Conservation (phyloP, 768 basidiomycete genomes). For the Auriscalpium vulgare region DNA sequence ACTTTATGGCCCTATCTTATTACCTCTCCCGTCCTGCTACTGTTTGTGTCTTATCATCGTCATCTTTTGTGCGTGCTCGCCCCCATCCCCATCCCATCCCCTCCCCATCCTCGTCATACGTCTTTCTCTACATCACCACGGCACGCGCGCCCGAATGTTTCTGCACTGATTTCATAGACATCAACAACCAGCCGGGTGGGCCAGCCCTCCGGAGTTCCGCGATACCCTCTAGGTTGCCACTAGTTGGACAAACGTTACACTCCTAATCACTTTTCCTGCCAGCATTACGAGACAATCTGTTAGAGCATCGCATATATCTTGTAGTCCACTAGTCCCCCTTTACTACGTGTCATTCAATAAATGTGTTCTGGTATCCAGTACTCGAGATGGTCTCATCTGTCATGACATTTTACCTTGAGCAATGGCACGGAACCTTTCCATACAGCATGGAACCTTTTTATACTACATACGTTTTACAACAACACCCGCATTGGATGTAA, state of each 20-base stretch:
- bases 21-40: constrained; percentile 9
- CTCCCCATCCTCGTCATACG: constrained; percentile 20
- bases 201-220: constrained; percentile 35
- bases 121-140: constrained; percentile 14
- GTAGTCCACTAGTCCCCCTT: constrained; percentile 13
- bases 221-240: constrained; percentile 37
- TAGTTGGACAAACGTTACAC: constrained; percentile 36
- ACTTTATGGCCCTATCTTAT: constrained; percentile 18
- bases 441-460: background rate
- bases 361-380: too few species aligned
- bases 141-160: constrained; percentile 10
- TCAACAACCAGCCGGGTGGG: constrained; percentile 16
- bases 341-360: background rate
- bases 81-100: constrained; percentile 12
- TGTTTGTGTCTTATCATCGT: constrained; percentile 29
- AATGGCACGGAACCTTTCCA: too few species aligned
- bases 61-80: constrained; percentile 25
- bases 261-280: constrained; percentile 24
- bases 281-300: constrained; percentile 58
- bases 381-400: too few species aligned
- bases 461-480: background rate
- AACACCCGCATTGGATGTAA: background rate
- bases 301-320: constrained; percentile 61
- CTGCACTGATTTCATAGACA: constrained; percentile 19
- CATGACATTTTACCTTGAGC: too few species aligned